These are phyloP conservation scores for Marchantia paleacea DNA, from an alignment of 225 moss, liverwort and hornwort genomes.

Conservation along the genomic window DNA sequence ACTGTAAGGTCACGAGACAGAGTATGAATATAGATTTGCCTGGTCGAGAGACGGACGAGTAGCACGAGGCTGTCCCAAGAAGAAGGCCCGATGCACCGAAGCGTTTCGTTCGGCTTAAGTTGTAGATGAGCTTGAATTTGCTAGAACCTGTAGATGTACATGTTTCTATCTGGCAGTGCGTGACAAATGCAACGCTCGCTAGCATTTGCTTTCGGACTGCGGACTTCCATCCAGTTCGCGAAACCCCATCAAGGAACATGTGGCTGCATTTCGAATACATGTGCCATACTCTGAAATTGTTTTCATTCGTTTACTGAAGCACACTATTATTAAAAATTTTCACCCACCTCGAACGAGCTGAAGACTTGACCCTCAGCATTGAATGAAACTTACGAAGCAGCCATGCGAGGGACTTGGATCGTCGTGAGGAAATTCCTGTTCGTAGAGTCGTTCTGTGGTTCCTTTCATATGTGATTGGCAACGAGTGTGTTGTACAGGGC, in stretches of 20 bases:
- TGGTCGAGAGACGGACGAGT: background rate
- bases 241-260: background rate
- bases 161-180: slow-evolving; percentile 9
- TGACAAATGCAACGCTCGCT: slow-evolving; percentile 7
- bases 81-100: background rate
- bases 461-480: too few relatives aligned
- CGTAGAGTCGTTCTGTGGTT: background rate
- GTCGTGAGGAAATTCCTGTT: too few relatives aligned
- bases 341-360: too few relatives aligned
- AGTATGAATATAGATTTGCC: slow-evolving; percentile 16
- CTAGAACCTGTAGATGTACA: slow-evolving; percentile 22
- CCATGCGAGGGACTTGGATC: too few relatives aligned
- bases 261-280: background rate
- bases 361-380: too few relatives aligned
- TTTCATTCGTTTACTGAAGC: background rate
- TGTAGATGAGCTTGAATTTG: slow-evolving; percentile 17
- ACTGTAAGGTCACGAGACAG: slow-evolving; percentile 2
- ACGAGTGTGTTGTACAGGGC: too few relatives aligned
- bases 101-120: slow-evolving; percentile 5
- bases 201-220: background rate
- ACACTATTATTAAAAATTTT: background rate
- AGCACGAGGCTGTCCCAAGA: background rate
- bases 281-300: background rate
- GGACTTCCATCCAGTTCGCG: background rate
- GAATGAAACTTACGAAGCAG: too few relatives aligned